phyloP scores from a whole-genome alignment of 345 rosid genomes.

The Capsella bursapastoris region DNA sequence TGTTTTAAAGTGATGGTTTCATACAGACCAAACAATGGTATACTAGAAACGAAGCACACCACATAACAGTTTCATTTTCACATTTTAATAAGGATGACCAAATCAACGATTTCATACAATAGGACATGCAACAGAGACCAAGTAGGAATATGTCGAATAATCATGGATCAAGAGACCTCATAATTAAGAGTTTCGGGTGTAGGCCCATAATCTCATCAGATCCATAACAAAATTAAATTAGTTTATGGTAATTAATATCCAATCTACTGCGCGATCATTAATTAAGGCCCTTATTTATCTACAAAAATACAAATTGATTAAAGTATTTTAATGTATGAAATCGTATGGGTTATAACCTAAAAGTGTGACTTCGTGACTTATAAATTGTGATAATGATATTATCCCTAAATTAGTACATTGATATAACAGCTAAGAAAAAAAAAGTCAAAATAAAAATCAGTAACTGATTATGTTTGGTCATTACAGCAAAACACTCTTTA shows the following conservation, averaged over 20 bases:
- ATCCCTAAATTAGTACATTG: not conserved
- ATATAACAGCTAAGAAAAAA: not conserved
- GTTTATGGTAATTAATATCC: too few species aligned
- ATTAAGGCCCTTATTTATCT: too few species aligned
- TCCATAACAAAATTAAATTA: too few species aligned
- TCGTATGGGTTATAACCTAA: too few species aligned
- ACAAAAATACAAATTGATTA: too few species aligned
- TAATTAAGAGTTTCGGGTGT: not conserved
- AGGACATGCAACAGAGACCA: not conserved
- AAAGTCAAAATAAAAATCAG: not conserved
- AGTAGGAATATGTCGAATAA: not conserved
- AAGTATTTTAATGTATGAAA: too few species aligned
- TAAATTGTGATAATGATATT: not conserved
- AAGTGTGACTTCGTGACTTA: too few species aligned
- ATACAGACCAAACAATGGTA: not conserved
- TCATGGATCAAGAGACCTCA: not conserved
- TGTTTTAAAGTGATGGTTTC: not conserved
- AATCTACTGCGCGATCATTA: too few species aligned
- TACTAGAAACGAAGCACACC: too few species aligned
- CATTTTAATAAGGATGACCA: constrained; percentile 2
- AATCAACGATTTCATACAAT: not conserved
- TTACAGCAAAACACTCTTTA: constrained; percentile 3
- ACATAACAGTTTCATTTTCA: too few species aligned
- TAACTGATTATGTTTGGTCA: not conserved
- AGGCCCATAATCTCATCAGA: too few species aligned